A percentile compares a stretch with the other conserved stretches of the same genome.
phyloP scores from a whole-genome alignment of 768 basidiomycete species.

The Royoungia palumana region DNA sequence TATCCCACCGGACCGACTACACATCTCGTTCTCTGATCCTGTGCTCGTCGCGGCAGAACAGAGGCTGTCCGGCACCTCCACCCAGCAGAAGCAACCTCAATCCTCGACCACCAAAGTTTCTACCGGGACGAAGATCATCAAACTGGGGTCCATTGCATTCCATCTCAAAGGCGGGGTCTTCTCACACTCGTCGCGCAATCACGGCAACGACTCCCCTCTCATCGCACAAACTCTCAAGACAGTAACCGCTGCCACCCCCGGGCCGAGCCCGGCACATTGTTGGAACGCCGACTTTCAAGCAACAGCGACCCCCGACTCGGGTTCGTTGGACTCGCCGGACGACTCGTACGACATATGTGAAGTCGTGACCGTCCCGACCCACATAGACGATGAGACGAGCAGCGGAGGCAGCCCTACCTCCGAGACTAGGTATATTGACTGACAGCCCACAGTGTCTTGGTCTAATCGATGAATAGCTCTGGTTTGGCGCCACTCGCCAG shows the following conservation, averaged over 20 bases:
- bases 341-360: constrained; percentile 10
- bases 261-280: not conserved
- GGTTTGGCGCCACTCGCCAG: constrained; percentile 27
- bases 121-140: not conserved
- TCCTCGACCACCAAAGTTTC: not conserved
- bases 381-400: not conserved
- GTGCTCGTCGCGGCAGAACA: constrained; percentile 20
- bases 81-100: not conserved
- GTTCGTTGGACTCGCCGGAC: not conserved
- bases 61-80: constrained; percentile 2
- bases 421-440: constrained; percentile 11
- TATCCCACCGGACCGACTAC: constrained; percentile 15
- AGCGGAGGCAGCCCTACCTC: not conserved
- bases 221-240: not conserved
- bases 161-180: not conserved
- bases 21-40: constrained; percentile 22
- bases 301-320: not conserved
- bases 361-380: not conserved
- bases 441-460: not conserved
- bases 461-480: not conserved
- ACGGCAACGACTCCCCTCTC: not conserved
- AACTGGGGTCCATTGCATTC: not conserved
- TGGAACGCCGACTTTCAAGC: not conserved
- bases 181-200: not conserved
- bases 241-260: not conserved